Conservation (phyloP, 768 basidiomycete genomes). For the Dioszegia aurantiaca region DNA sequence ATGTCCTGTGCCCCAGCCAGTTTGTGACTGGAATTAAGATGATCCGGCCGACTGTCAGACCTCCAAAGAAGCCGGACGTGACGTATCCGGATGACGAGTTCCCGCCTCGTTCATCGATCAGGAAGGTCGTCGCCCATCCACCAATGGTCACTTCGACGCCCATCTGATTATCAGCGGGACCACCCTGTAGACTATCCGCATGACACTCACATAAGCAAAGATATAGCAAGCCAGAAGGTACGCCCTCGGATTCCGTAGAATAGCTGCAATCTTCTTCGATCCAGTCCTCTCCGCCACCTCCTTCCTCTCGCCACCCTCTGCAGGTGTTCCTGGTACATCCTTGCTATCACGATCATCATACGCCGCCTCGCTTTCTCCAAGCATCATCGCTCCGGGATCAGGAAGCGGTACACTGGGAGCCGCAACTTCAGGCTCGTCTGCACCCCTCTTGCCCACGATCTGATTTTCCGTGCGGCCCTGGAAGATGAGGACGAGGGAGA, state of each 20-base stretch:
- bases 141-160: slow-evolving; percentile 53
- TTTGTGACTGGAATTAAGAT: slow-evolving; percentile 58
- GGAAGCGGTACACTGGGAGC: slow-evolving; percentile 3
- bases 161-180: slow-evolving; percentile 29
- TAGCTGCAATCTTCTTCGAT: slow-evolving; percentile 39
- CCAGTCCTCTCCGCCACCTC: slow-evolving; percentile 18
- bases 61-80: slow-evolving; percentile 52
- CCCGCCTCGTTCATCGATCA: slow-evolving; percentile 39
- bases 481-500: slow-evolving; percentile 62
- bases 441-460: slow-evolving; percentile 47
- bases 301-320: neutral
- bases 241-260: slow-evolving; percentile 41
- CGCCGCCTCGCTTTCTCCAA: neutral
- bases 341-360: neutral
- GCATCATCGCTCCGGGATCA: slow-evolving; percentile 4
- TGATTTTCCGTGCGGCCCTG: slow-evolving; percentile 70
- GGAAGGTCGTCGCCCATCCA: slow-evolving; percentile 49
- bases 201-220: slow-evolving; percentile 49
- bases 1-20: slow-evolving; percentile 51
- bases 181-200: too few relatives aligned
- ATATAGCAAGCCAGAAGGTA: slow-evolving; percentile 50
- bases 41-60: slow-evolving; percentile 60
- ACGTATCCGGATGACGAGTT: slow-evolving; percentile 47
- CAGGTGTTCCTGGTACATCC: neutral
- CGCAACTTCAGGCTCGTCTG: neutral